A percentile compares a stretch with the other conserved stretches of the same genome.
Conservation (phyloP, 257 asterid genomes). For the Solanum gracilifrons region DNA sequence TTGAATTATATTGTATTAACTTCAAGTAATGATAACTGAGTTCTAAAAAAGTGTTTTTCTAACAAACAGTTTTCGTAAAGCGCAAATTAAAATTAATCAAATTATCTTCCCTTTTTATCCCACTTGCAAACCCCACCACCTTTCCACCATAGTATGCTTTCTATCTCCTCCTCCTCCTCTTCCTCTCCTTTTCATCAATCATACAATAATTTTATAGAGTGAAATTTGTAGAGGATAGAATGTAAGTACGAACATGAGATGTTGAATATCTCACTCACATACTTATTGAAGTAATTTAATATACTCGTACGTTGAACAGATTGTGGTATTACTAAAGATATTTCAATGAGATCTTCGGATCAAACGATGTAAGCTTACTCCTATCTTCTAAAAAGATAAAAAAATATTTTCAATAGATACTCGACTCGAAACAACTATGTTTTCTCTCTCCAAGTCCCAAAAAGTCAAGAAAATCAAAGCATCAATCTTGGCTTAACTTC, state of each 20-base stretch:
- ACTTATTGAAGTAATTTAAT: not conserved
- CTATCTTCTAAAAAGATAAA: fast-evolving
- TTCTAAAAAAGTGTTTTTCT: fast-evolving
- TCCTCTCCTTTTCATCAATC: not conserved
- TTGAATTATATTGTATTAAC: not conserved
- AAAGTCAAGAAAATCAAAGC: not conserved
- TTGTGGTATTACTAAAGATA: too few relatives aligned
- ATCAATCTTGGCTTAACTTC: not conserved
- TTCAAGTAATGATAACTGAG: not conserved
- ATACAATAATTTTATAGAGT: not conserved
- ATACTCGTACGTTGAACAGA: too few relatives aligned
- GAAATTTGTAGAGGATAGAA: not conserved
- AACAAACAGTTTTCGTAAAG: fast-evolving
- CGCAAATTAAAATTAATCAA: not conserved
- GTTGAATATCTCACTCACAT: not conserved
- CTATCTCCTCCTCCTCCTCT: not conserved
- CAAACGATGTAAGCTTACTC: too few relatives aligned
- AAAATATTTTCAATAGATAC: not conserved
- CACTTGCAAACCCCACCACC: not conserved
- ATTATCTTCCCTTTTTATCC: not conserved
- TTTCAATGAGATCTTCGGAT: too few relatives aligned
- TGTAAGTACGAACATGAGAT: not conserved
- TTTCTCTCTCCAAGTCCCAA: not conserved
- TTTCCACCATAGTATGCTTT: not conserved
- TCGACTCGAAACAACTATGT: not conserved